phyloP scores from a whole-genome alignment of 2,329 filamentous ascomycete species.

The Hortaea sp. region DNA sequence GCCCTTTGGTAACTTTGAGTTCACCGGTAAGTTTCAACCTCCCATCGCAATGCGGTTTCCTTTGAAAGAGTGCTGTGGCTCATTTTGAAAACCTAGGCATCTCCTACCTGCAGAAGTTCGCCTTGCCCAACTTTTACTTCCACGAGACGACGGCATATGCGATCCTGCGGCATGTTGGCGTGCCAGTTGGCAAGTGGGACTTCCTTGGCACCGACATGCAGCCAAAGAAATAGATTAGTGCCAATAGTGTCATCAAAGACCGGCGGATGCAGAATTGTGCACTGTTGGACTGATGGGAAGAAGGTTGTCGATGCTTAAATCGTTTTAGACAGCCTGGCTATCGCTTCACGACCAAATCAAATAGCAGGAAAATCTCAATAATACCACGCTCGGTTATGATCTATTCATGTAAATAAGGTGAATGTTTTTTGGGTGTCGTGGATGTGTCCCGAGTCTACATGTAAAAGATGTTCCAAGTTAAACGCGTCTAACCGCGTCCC shows the following conservation, averaged over 20 bases:
- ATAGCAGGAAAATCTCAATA: no score
- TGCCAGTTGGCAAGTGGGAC: conserved; percentile 52
- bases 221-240: not conserved
- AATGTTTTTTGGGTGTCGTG: no score
- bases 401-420: no score
- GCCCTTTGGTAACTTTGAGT: conserved; percentile 26
- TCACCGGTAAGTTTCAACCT: conserved; percentile 23
- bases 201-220: conserved; percentile 20
- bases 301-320: no score
- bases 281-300: no score
- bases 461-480: no score
- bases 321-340: no score
- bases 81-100: not conserved
- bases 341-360: no score
- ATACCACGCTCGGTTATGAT: no score
- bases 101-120: conserved; percentile 40
- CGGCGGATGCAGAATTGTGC: not conserved
- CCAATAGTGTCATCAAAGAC: not conserved
- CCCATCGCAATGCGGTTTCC: no score
- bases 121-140: conserved; percentile 54
- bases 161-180: conserved; percentile 52
- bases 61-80: not conserved
- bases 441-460: no score
- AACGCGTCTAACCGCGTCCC: no score
- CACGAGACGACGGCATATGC: conserved; percentile 51